Evolutionary conservation across 169 alveolate species (phyloP), one percentile per base, ranked within the genome.

Genomic region (Plasmodium coatneyi): DNA sequence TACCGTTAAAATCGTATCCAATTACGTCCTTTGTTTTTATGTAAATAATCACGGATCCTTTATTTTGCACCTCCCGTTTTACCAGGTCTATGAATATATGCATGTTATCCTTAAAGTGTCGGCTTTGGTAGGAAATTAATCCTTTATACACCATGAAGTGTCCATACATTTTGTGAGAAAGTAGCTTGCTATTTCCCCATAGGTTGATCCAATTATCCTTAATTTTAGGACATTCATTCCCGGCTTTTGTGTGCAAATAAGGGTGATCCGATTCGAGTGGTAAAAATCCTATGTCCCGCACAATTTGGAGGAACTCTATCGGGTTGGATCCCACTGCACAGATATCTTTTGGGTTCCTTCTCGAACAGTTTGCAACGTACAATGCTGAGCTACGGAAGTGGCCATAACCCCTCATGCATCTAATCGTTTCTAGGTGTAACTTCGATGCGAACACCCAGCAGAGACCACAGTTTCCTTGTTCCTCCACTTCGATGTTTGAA

Each of bases 1-100:
- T 82, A 0, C 96, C 96, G 74, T 94, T 91, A 16, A 83, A 82
- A 71, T 94, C 95, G 25, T 81, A 93, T 60, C 80, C 90, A n/a
- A 94, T 81, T 2, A 90, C 95, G 52, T 66, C 49, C 16, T 94
- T 32, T 30, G 95, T 83, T 78, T 84, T 94, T 28, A 94, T 83
- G 66, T 90, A 91, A 14, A 52, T 80, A 30, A 94, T 93, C 2
- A 80, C 95, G 56, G 95, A 91, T n/a, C 96, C 96, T 72, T 94
- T 94, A 39, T 82, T 90, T 80, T 83, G 84, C 36, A 94, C 60
- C 80, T 91, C 92, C 5, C 80, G 72, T 83, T 94, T 94, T 34
- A 94, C 7, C 22, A 90, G 28, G 39, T 82, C 56, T 10, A 90
- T 90, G 80, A 83, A 94, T 70, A 52, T 12, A 36, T 89, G 84